phyloP scores from a whole-genome alignment of 2,329 filamentous ascomycete genomes.

The Blastomyces gilchristii region DNA sequence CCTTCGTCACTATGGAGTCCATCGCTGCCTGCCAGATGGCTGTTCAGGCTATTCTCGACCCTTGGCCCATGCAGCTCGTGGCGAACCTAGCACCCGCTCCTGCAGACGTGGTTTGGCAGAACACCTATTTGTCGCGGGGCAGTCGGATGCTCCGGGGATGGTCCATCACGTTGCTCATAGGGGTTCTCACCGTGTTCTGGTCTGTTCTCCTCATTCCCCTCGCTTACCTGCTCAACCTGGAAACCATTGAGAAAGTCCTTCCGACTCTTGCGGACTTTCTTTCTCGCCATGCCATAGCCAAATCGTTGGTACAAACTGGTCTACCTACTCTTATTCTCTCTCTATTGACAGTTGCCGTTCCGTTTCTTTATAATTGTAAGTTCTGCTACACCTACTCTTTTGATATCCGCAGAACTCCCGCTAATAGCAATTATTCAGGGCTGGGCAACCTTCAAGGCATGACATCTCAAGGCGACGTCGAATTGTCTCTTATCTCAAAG shows the following conservation, averaged over 20 bases:
- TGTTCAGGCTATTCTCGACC: slow-evolving; percentile 86
- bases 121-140: slow-evolving; percentile 72
- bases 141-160: slow-evolving; percentile 69
- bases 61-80: slow-evolving; percentile 72
- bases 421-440: slow-evolving; percentile 29
- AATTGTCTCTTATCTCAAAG: slow-evolving; percentile 90
- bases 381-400: slow-evolving; percentile 10
- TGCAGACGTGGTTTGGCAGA: slow-evolving; percentile 86
- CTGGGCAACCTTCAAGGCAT: slow-evolving; percentile 86
- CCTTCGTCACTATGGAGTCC: slow-evolving; percentile 96
- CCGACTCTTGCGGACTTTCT: slow-evolving; percentile 61
- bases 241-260: slow-evolving; percentile 63
- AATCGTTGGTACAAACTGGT: slow-evolving; percentile 74
- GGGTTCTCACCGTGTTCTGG: slow-evolving; percentile 78
- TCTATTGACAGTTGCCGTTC: slow-evolving; percentile 77
- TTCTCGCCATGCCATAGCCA: slow-evolving; percentile 55
- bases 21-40: slow-evolving; percentile 90
- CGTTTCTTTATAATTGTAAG: slow-evolving; percentile 83
- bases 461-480: slow-evolving; percentile 88
- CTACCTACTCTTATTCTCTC: slow-evolving; percentile 78
- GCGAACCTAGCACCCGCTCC: slow-evolving; percentile 81
- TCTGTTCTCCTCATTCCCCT: slow-evolving; percentile 69
- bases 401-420: neutral
- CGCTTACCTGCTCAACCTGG: slow-evolving; percentile 68
- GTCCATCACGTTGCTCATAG: slow-evolving; percentile 73